These are phyloP conservation scores for Pleurotus pulmonarius DNA, from an alignment of 768 basidiomycete genomes.

Conservation along the genomic window DNA sequence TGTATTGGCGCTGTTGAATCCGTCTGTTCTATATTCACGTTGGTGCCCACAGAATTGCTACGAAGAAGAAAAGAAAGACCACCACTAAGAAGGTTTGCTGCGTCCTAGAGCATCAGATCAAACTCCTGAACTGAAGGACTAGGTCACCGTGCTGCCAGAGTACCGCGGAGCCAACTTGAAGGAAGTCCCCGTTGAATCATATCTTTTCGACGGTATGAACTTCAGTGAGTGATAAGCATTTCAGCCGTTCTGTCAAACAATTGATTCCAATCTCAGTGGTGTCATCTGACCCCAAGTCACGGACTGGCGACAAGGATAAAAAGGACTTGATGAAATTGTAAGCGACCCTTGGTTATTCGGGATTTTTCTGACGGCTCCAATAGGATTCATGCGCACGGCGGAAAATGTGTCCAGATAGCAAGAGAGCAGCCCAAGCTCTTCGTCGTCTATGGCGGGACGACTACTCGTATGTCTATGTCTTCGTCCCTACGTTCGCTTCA, in stretches of 20 bases:
- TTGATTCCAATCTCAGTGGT: conserved; percentile 47
- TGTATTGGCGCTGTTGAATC: conserved; percentile 3
- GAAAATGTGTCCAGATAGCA: conserved; percentile 58
- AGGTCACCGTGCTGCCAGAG: conserved; percentile 62
- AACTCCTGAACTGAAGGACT: neutral
- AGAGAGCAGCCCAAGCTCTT: conserved; percentile 47
- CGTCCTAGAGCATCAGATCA: neutral
- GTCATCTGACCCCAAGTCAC: conserved; percentile 69
- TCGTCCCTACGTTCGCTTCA: neutral
- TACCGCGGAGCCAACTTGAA: conserved; percentile 64
- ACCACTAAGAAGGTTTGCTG: conserved; percentile 43
- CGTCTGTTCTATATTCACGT: neutral
- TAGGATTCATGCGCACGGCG: conserved; percentile 73
- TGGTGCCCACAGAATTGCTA: conserved; percentile 19
- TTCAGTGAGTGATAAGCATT: conserved; percentile 58
- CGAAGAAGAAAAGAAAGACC: conserved; percentile 61
- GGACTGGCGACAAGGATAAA: conserved; percentile 65
- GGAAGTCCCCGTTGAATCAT: conserved; percentile 53
- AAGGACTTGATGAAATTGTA: conserved; percentile 66
- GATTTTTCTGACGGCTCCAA: neutral
- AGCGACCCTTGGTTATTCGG: conserved; percentile 14
- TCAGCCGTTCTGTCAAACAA: neutral
- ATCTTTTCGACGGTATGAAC: conserved; percentile 69
- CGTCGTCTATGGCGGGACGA: conserved; percentile 67
- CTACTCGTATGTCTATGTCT: conserved; percentile 48